Base-by-base conservation (phyloP, 306 rosid species). In the Pyrus communis region DNA sequence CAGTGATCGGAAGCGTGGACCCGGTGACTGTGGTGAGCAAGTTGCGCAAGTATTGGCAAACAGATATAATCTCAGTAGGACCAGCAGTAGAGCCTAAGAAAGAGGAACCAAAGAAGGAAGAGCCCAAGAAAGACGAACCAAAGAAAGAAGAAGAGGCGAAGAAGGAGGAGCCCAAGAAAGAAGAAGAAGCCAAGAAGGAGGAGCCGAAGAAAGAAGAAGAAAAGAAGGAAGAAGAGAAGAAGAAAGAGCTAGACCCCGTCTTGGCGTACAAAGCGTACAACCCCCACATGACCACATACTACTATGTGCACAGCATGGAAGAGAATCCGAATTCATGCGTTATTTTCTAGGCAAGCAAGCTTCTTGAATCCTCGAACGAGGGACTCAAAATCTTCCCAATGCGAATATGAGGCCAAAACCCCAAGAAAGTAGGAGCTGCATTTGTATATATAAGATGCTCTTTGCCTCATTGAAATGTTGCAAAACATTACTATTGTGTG, bases 251-350 rank as follows among this genome's bases (percentile, higher is more conserved):
- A 21, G 97, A 95, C 71, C 93, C 90, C 43, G 83, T 87, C 70
- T 73, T 79, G 71, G 88, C 91, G 74, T 87, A 90, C 52, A 91
- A 87, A 72, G 88, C 93, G 4, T 89, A 88, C 81, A 88, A 92
- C 62, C 93, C 96, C 8, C 86, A 88, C 49, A 82, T 89, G 87
- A 83, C 93, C 65, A 71, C 88, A 27, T 84, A 92, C n/a, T 88
- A 88, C 85, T 75, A 89, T 73, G 93, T 43, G 62, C 99, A 91
- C 22, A 89, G 97, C 88, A 88, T 92, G 77, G 99, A 95, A 77
- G 99, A 95, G 86, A 92, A 92, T 76, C 99, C 99, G 46, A 95
- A 88, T 84, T 89, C 90, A 13, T 95, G 99, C 81, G 93, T 75
- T 63, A 89, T 95, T 84, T 90, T 70, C 62, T 94, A 66, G 84